These are phyloP conservation scores for Morella rubra DNA, from an alignment of 306 rosid species.

Conservation along the genomic window DNA sequence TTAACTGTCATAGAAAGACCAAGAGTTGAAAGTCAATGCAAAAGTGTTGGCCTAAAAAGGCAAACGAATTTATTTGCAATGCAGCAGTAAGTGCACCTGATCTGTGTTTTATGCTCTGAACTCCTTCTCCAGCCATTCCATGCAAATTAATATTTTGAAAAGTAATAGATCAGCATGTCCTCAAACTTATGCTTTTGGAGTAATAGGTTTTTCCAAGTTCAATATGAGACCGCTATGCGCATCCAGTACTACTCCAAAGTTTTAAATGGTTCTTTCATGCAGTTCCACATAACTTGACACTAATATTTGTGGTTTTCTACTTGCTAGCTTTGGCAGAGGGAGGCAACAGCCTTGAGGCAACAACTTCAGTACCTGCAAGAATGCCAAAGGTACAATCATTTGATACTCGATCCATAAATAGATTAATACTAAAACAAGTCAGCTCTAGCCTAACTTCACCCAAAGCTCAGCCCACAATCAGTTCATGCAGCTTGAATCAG, in stretches of 20 bases:
- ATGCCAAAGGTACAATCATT: conserved; percentile 33
- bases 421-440: not conserved
- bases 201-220: not conserved
- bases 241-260: not conserved
- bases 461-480: too few species aligned
- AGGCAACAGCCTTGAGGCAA: conserved; percentile 36
- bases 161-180: not conserved
- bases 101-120: not conserved
- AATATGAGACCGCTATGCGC: not conserved
- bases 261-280: not conserved
- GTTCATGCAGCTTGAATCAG: too few species aligned
- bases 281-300: not conserved
- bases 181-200: not conserved
- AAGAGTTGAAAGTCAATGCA: not conserved
- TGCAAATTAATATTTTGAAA: not conserved
- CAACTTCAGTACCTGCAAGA: conserved; percentile 37
- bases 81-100: not conserved
- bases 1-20: not conserved
- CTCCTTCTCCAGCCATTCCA: not conserved
- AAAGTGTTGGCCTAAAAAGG: not conserved
- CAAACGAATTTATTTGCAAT: not conserved
- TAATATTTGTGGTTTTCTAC: conserved; percentile 12
- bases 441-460: not conserved
- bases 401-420: not conserved
- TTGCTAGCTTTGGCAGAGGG: conserved; percentile 38